A percentile compares a stretch with the other conserved stretches of the same genome.
Evolutionary conservation across 257 asterid species (phyloP).

Genomic region (Asclepias syriaca): DNA sequence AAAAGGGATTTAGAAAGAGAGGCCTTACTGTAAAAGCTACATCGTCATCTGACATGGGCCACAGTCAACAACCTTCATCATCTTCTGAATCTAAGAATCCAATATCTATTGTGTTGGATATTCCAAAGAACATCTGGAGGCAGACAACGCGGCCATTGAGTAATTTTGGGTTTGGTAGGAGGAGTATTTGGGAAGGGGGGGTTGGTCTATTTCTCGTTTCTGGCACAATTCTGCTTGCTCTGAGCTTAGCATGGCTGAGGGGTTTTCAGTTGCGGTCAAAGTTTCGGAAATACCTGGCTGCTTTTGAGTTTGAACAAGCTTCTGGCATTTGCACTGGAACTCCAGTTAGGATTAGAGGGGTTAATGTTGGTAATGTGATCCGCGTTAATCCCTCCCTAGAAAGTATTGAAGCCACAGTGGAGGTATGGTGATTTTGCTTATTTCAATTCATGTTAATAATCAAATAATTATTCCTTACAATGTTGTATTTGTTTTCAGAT

Average conservation of each 20-base stretch:
- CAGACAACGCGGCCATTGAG: constrained; percentile 76
- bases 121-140: constrained; percentile 69
- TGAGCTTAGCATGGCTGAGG: constrained; percentile 93
- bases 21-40: constrained; percentile 33
- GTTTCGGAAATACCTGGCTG: constrained; percentile 76
- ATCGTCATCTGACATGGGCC: constrained; percentile 41
- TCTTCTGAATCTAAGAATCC: constrained; percentile 45
- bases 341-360: constrained; percentile 91
- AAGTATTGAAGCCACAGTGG: constrained; percentile 79
- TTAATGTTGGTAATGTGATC: constrained; percentile 80
- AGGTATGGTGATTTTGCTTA: constrained; percentile 40
- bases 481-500: constrained; percentile 37
- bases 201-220: constrained; percentile 89
- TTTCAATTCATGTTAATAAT: not conserved
- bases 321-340: constrained; percentile 93
- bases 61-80: constrained; percentile 29
- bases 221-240: constrained; percentile 68
- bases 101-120: constrained; percentile 50
- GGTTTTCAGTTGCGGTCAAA: constrained; percentile 82
- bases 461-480: not conserved
- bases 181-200: constrained; percentile 99
- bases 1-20: constrained; percentile 28
- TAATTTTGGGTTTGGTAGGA: constrained; percentile 91
- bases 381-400: constrained; percentile 81
- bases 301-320: constrained; percentile 88